Percentiles rank a stretch among this genome's conserved stretches.
Evolutionary conservation across 768 basidiomycete species (phyloP).

Genomic region (Paxillus involutus): DNA sequence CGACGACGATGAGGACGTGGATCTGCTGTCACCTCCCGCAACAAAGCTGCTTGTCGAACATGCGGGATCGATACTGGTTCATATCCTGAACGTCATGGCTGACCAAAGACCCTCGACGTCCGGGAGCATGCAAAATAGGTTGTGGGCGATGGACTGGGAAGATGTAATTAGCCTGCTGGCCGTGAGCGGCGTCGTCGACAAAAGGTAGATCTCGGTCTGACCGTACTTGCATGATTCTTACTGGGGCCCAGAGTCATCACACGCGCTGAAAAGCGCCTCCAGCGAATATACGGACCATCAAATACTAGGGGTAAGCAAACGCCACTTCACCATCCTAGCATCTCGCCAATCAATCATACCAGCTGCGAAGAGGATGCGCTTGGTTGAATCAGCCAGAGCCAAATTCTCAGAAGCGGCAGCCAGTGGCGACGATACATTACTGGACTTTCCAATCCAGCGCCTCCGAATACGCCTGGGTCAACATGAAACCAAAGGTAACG

Average conservation of each 20-base stretch:
- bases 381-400: slow-evolving; percentile 21
- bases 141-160: slow-evolving; percentile 63
- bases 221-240: neutral
- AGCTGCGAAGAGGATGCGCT: slow-evolving; percentile 17
- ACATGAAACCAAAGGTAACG: neutral
- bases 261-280: slow-evolving; percentile 28
- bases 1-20: slow-evolving; percentile 30
- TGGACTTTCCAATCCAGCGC: neutral
- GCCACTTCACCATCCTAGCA: neutral
- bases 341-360: slow-evolving; percentile 1
- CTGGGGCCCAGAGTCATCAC: slow-evolving; percentile 16
- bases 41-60: slow-evolving; percentile 40
- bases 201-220: slow-evolving; percentile 17
- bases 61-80: slow-evolving; percentile 46
- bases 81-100: slow-evolving; percentile 53
- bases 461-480: neutral
- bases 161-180: slow-evolving; percentile 55
- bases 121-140: slow-evolving; percentile 64
- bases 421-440: neutral
- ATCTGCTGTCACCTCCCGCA: slow-evolving; percentile 27
- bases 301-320: slow-evolving; percentile 13
- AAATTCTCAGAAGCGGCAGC: slow-evolving; percentile 38
- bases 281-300: slow-evolving; percentile 28
- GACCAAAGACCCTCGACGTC: slow-evolving; percentile 54
- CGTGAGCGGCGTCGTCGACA: slow-evolving; percentile 36